Evolutionary conservation across 106 monocot genomes (phyloP).

Genomic region (Dendrobium nobile): DNA sequence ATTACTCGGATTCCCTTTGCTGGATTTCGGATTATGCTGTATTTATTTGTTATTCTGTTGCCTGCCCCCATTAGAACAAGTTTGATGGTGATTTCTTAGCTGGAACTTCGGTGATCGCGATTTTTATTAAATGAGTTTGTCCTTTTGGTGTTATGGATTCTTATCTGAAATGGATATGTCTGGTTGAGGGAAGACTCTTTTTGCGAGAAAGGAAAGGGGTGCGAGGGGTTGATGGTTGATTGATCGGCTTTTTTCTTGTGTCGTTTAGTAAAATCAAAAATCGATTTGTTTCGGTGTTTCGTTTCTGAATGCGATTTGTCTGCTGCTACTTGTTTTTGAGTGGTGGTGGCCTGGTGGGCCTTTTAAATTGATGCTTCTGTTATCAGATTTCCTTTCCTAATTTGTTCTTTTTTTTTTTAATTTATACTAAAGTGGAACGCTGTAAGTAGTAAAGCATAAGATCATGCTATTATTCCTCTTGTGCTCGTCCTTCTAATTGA

Average conservation of each 20-base stretch:
- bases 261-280: neutral
- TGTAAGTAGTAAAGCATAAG: neutral
- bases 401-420: neutral
- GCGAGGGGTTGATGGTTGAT: neutral
- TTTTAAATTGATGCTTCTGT: neutral
- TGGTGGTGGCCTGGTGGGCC: no score
- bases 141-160: neutral
- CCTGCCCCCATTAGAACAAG: neutral
- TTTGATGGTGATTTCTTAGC: neutral
- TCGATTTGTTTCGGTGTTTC: neutral
- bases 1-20: neutral
- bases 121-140: neutral
- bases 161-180: neutral
- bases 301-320: neutral
- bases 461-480: neutral
- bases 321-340: neutral
- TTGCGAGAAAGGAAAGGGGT: neutral
- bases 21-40: neutral
- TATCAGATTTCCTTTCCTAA: neutral
- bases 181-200: neutral
- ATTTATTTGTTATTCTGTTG: neutral
- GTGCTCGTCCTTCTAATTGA: no score
- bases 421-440: neutral
- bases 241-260: neutral
- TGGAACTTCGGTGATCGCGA: neutral